A percentile compares a stretch with the other conserved stretches of the same genome.
Conservation (phyloP, 164 flowering plant species). For the Dillenia suffruticosa region DNA sequence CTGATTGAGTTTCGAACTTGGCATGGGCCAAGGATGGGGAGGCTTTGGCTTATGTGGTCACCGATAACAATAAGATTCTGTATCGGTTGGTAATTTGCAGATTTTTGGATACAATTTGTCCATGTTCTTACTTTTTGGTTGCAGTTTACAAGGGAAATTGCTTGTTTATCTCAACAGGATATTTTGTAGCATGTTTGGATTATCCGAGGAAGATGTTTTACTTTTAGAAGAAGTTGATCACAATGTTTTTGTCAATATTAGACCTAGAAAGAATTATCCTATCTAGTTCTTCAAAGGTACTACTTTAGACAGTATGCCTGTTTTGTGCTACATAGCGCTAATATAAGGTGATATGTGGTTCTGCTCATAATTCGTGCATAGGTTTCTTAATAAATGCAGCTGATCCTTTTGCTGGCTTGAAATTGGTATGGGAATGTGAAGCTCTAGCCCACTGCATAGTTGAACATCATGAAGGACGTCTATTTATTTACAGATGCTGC, state of each 20-base stretch:
- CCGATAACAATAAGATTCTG: constrained; percentile 73
- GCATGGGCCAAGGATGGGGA: constrained; percentile 93
- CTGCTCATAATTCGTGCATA: constrained; percentile 10
- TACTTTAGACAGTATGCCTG: too few species aligned
- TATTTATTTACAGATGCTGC: constrained; percentile 87
- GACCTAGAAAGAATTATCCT: constrained; percentile 80
- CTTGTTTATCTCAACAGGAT: constrained; percentile 37
- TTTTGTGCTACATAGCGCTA: too few species aligned
- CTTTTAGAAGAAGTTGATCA: constrained; percentile 68
- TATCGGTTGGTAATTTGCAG: constrained; percentile 44
- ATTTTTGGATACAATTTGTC: neutral
- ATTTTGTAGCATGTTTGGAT: constrained; percentile 75
- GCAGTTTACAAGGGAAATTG: too few species aligned
- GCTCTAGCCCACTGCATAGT: constrained; percentile 73
- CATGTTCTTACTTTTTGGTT: too few species aligned
- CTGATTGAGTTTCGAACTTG: constrained; percentile 66
- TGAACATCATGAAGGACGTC: constrained; percentile 86
- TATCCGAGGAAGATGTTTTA: constrained; percentile 65
- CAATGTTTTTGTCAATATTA: constrained; percentile 54
- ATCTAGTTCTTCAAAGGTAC: constrained; percentile 73
- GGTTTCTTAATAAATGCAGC: constrained; percentile 87
- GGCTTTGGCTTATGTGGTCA: constrained; percentile 75
- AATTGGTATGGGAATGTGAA: constrained; percentile 73
- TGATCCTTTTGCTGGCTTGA: constrained; percentile 77
- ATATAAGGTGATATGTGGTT: too few species aligned